Base-by-base conservation (phyloP, 1,284 basidiomycete genomes). In the Rhodotorula sp. region DNA sequence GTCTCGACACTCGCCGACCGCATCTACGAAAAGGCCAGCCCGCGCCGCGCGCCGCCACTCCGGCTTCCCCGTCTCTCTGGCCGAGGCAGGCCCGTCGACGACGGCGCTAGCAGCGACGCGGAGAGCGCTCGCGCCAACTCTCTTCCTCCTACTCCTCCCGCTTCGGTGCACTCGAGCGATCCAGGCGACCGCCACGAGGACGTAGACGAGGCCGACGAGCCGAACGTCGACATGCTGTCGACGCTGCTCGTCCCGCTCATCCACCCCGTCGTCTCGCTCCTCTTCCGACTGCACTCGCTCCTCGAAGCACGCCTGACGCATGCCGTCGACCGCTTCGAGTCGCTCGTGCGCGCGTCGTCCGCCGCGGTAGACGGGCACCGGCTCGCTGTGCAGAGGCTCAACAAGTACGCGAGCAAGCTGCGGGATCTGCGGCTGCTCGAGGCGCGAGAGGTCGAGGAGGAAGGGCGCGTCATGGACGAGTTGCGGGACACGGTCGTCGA, bases 401-500 rank as follows among this genome's bases (percentile, higher is more conserved):
- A 56, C 54, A 64, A 57, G 58, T 48, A 56, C 23, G 46, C 57
- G 0, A 52, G 27, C 34, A 71, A 71, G 54, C 42, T 67, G 46
- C 57, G 66, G 3, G 66, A 71, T 48, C n/a, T 71, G 25, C 59
- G 49, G 14, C 61, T 53, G 10, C 48, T 71, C n/a, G 61, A 71
- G 44, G 41, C 27, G 52, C 45, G 70, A 4, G 70, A 60, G 42
- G 19, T 25, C 13, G 62, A 64, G 4, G 70, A 71, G 41, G 58
- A 61, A 7, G 66, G 60, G 42, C 46, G 63, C 14, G 27, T 64
- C 3, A 44, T 61, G 50, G 70, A 67, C 23, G 70, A 71, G 34
- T 41, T 71, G 41, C 44, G 70, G n/a, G 61, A 58, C 8, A 59
- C 59, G 42, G 66, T 67, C 23, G 70, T 71, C 62, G 62, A 67